Evolutionary conservation across 106 monocot species (phyloP).

Genomic region (Acorus calamus): DNA sequence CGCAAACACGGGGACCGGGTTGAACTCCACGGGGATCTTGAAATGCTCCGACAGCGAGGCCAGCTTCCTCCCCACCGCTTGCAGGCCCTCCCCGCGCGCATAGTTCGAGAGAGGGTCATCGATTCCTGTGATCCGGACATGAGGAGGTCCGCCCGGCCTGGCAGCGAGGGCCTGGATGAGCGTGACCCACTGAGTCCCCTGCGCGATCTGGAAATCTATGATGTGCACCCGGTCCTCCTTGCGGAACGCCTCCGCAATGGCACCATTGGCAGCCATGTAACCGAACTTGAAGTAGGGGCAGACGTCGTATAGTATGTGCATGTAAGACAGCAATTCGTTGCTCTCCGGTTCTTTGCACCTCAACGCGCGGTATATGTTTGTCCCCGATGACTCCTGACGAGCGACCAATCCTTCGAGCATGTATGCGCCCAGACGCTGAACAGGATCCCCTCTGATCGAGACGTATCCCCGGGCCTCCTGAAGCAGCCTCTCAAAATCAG

Average conservation of each 20-base stretch:
- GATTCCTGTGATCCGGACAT: too few species aligned
- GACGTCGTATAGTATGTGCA: slow-evolving; percentile 66
- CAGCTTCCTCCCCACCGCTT: background rate
- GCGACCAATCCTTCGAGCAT: slow-evolving; percentile 78
- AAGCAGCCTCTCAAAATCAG: slow-evolving; percentile 28
- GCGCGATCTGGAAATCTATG: too few species aligned
- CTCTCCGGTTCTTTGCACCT: slow-evolving; percentile 50
- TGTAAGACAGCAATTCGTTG: slow-evolving; percentile 58
- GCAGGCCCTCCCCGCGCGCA: too few species aligned
- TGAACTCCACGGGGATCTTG: too few species aligned
- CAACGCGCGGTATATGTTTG: slow-evolving; percentile 57
- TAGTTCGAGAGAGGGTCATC: too few species aligned
- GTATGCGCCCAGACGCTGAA: slow-evolving; percentile 76
- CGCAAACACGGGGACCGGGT: too few species aligned
- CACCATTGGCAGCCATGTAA: too few species aligned
- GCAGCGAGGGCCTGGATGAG: background rate
- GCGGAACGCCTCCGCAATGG: too few species aligned
- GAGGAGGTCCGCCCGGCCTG: slow-evolving; percentile 57
- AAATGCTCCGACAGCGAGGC: too few species aligned
- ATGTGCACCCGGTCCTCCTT: too few species aligned
- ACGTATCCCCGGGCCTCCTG: slow-evolving; percentile 24
- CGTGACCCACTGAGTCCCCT: too few species aligned
- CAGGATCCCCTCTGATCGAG: slow-evolving; percentile 55
- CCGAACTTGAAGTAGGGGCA: slow-evolving; percentile 9
- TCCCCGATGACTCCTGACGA: slow-evolving; percentile 48